Base-by-base conservation (phyloP, 345 rosid species). In the Heritiera fomes region DNA sequence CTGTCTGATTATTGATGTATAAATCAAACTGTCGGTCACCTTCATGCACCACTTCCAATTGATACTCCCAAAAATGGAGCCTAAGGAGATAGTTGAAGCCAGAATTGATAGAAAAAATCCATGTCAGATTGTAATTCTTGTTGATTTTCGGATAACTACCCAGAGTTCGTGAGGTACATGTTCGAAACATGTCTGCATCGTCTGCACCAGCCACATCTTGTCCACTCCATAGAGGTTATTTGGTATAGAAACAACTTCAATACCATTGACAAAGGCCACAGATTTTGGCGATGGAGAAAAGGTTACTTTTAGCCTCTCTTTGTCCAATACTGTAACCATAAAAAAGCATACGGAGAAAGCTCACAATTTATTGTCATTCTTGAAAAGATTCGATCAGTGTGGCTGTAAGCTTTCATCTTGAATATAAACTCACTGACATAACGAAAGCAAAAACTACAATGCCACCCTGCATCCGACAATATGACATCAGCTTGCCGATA, bases 321-420 rank as follows among this genome's bases (percentile, higher is more conserved):
- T 23, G 28, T 23, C 28, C 28, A 23, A 23, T 23, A 23, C 28
- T 23, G 28, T 23, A 23, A 23, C 28, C 28, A 23, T 23, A 23
- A 23, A 23, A 23, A 23, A 23, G 28, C 28, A 23, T 23, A 23
- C 28, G 28, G 28, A 23, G 28, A 23, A 23, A 23, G 28, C 28
- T 23, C 28, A 23, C 28, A 23, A 23, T 23, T 23, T 23, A 23
- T 23, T 23, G 28, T 23, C 28, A 23, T 23, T 23, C 28, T 23
- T 23, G 28, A 23, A 23, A 23, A 23, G 28, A 23, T 23, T 18
- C 99, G 84, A 80, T 95, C 99, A 3, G 84, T 82, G 84, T 95
- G 99, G 79, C 98, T 95, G 75, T 95, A 95, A 38, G 99, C 99
- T 82, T 90, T 92, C 99, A 95, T 95, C 91, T 95, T 95, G 87